Base-by-base conservation (phyloP, 2,329 filamentous ascomycete genomes). In the Verticillium zaregamsianum region DNA sequence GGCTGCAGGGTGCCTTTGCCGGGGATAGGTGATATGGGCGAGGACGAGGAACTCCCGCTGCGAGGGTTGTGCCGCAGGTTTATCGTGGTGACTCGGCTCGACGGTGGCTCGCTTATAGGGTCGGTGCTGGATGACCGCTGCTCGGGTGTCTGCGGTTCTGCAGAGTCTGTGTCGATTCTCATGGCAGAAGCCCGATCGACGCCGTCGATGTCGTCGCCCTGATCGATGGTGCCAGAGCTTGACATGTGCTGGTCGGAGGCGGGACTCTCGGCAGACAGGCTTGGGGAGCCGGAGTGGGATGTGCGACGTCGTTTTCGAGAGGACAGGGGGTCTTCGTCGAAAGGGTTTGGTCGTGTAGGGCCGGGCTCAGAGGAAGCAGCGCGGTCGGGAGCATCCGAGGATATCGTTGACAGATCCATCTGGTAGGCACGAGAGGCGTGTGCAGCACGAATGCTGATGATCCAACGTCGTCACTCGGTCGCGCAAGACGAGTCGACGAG, bases 301-400 rank as follows among this genome's bases (percentile, higher is more conserved):
- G 85, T 86, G 67, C 86, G 82, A 65, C 84, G 85, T 59, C 86
- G 84, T 73, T 89, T 89, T 66, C 86, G 80, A 61, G 86, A 80
- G 52, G 81, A 78, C 56, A 75, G 70, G 66, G 85, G 82, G 70
- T 74, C 77, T 74, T 87, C 85, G 75, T 87, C 81, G 72, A 88
- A 89, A 49, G 86, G 86, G 66, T 89, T 88, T 59, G 84, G 84
- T 65, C 86, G 82, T 67, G 82, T 86, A 69, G 85, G 84, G 73
- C 81, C 81, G 73, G 84, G 82, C 78, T 89, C 86, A 74, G 83
- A 83, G 69, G 85, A 88, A 75, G 80, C 79, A 70, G 83, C 82
- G 75, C 83, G 82, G 77, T 85, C 82, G 80, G 77, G 80, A 73
- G 77, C 77, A 75, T 84, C 81, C 71, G 77, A 74, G 66, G 78